phyloP scores from a whole-genome alignment of 1,284 basidiomycete genomes.

The Malassezia equina region DNA sequence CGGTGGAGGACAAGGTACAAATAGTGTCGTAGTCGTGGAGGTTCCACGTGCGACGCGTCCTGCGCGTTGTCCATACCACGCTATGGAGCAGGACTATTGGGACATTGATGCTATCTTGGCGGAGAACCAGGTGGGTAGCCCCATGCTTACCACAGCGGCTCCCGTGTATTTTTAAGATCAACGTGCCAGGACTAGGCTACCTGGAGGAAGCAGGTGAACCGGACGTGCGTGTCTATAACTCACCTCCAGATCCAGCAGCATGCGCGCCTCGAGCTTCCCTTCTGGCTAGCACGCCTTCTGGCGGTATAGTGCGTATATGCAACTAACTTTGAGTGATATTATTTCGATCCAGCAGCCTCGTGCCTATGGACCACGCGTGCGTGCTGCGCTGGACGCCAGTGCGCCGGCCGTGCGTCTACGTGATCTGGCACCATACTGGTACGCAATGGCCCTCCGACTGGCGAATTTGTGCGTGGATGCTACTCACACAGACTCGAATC shows the following conservation, averaged over 20 bases:
- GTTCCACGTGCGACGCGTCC: not conserved
- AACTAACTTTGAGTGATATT: conserved; percentile 21
- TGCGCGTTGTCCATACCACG: not conserved
- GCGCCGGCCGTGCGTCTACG: conserved; percentile 34
- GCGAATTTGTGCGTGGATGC: conserved; percentile 27
- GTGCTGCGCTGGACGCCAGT: conserved; percentile 38
- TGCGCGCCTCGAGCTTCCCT: conserved; percentile 39
- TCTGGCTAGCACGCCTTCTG: conserved; percentile 43
- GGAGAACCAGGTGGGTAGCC: conserved; percentile 21
- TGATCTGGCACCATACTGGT: conserved; percentile 37
- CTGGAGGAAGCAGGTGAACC: conserved; percentile 30
- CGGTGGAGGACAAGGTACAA: not conserved
- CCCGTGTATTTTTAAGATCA: conserved; percentile 37
- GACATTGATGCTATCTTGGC: conserved; percentile 35
- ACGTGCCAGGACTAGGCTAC: conserved; percentile 42
- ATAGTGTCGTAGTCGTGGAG: not conserved
- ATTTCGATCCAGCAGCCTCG: conserved; percentile 39
- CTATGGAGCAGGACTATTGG: conserved; percentile 44
- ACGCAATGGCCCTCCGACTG: conserved; percentile 37
- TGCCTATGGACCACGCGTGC: conserved; percentile 33
- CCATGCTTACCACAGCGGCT: conserved; percentile 19
- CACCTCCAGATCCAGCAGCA: conserved; percentile 29
- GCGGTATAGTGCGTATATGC: conserved; percentile 31
- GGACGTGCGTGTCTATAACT: conserved; percentile 8
- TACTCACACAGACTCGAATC: conserved; percentile 27